Conservation (phyloP, 192 early-diverging fungal species). For the Dimargaris cristalligena region DNA sequence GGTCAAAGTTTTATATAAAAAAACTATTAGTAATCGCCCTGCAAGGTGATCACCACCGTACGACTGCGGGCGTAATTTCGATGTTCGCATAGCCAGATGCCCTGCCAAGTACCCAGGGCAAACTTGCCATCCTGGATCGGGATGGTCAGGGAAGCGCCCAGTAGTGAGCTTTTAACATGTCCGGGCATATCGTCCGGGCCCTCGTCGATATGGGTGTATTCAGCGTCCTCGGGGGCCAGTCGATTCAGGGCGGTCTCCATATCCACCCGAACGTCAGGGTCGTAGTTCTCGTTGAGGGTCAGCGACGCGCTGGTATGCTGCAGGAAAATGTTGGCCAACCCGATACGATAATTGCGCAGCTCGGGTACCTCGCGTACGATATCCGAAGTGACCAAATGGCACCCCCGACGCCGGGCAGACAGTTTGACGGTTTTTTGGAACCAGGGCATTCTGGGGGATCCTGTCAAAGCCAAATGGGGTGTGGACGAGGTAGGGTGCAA, state of each 20-base stretch:
- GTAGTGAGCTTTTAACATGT: conserved; percentile 66
- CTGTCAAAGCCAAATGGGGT: too few species aligned
- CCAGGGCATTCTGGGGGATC: too few species aligned
- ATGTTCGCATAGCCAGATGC: conserved; percentile 65
- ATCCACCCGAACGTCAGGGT: conserved; percentile 56
- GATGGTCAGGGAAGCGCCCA: conserved; percentile 73
- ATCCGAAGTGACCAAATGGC: conserved; percentile 47
- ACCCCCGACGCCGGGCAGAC: conserved; percentile 31
- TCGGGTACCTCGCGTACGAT: conserved; percentile 28
- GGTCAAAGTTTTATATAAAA: neutral
- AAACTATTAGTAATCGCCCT: conserved; percentile 41
- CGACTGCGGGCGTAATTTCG: conserved; percentile 37
- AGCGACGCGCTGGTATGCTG: conserved; percentile 85
- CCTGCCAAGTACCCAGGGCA: conserved; percentile 75
- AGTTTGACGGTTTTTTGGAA: conserved; percentile 35
- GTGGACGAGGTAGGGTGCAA: too few species aligned
- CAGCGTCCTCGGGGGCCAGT: conserved; percentile 59
- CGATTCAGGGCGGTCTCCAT: conserved; percentile 76
- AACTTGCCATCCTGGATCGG: conserved; percentile 65
- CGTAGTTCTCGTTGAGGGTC: conserved; percentile 77
- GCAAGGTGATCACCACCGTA: conserved; percentile 53
- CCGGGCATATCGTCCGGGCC: conserved; percentile 87
- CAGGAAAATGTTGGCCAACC: conserved; percentile 28
- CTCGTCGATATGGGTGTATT: conserved; percentile 69
- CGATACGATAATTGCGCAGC: conserved; percentile 34